Evolutionary conservation across 2,329 filamentous ascomycete species (phyloP), one percentile per base, ranked within the genome.

Genomic region (Chrysoporthe cubensis): DNA sequence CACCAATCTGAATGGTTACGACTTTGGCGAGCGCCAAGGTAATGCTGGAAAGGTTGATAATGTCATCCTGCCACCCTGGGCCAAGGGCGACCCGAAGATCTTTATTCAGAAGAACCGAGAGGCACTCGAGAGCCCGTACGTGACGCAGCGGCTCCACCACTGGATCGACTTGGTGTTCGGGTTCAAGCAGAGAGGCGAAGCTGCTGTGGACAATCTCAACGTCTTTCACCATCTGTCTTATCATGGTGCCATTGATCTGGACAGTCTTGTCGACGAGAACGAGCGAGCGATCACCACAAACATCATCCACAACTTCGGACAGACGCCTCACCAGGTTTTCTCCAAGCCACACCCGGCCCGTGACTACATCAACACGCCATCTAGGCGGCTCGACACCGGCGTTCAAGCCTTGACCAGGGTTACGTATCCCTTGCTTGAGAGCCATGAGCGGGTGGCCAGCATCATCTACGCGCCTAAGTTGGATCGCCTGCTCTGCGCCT

Each of bases 81-180:
- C 96, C 0, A 97, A 98, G 77, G 94, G 94, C 0, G 95, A 98
- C 73, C 93, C 96, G 0, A 93, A 94, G 71, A 94, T 98, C 44
- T 99, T 99, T 77, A 94, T 99, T 69, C 88, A 92, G 18, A 97
- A 97, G 78, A 92, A 99, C 74, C 89, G 96, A n/a, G 94, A 98
- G 78, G 96, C 96, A 0, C 81, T 99, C 0, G 96, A 99, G 77
- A 97, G 94, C 71, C 92, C 94, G 0, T 92, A 96, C 72, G 95
- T 99, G 46, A 97, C 92, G 75, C 88, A 92, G 76, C 90, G 96
- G 72, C 81, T 99, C 18, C 94, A 98, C 75, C 87, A 91, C 71
- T 99, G 96, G 96, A 97, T 99, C 67, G 96, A 99, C 75, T 84
- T 99, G 4, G 87, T 99, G 4, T 99, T 99, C 77, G 96, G 96